Conservation (phyloP, 2,329 filamentous ascomycete genomes). For the Diaporthe amygdali region DNA sequence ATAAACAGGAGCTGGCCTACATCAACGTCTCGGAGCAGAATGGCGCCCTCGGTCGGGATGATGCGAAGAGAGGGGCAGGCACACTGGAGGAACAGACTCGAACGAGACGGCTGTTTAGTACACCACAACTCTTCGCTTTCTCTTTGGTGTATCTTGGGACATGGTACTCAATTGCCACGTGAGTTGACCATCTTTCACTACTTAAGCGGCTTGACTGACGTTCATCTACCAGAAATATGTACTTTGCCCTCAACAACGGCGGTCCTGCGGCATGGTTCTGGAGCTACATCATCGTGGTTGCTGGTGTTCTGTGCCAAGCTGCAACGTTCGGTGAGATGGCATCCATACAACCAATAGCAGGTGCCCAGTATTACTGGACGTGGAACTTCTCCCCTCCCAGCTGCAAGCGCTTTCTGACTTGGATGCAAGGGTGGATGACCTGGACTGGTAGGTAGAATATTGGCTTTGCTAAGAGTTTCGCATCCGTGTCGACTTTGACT, state of each 20-base stretch:
- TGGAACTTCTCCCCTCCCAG: slow-evolving; percentile 22
- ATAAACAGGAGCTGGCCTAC: neutral
- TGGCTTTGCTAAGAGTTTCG: too few relatives aligned
- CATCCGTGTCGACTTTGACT: too few relatives aligned
- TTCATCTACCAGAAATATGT: slow-evolving; percentile 20
- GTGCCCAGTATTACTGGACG: slow-evolving; percentile 49
- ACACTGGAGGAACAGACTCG: slow-evolving; percentile 1
- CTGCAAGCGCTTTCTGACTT: slow-evolving; percentile 11
- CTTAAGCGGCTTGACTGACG: neutral
- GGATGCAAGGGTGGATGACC: slow-evolving; percentile 42
- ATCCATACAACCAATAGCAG: slow-evolving; percentile 44
- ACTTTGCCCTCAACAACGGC: slow-evolving; percentile 36
- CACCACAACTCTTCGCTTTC: slow-evolving; percentile 18
- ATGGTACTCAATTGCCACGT: slow-evolving; percentile 4
- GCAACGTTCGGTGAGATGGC: slow-evolving; percentile 44
- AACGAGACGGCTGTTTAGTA: slow-evolving; percentile 13
- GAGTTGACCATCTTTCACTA: neutral
- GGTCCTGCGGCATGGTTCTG: slow-evolving; percentile 37
- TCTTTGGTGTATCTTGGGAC: slow-evolving; percentile 13
- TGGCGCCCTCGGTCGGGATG: neutral
- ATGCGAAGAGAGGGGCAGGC: neutral
- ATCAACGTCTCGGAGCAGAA: neutral
- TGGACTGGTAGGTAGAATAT: slow-evolving; percentile 48
- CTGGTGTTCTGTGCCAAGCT: slow-evolving; percentile 35
- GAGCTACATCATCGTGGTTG: slow-evolving; percentile 35